Conservation (phyloP, 495 filamentous ascomycete genomes). For the Podospora australis region DNA sequence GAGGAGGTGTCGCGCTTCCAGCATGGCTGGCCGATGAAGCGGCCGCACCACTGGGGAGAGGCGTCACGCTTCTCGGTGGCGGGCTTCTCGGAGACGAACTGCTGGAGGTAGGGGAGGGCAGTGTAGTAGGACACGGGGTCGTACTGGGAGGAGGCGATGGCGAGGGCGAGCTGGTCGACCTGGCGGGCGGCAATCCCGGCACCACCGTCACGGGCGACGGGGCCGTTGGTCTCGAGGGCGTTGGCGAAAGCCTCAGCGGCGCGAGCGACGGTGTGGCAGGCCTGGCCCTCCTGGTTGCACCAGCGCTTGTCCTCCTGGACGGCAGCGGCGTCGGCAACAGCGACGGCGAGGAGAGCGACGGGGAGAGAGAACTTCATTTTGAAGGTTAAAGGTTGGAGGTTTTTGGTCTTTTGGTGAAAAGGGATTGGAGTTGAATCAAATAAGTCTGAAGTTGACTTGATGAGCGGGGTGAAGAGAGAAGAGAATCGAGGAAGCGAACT, state of each 20-base stretch:
- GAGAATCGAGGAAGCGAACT: not conserved
- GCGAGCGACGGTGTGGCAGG: slow-evolving; percentile 34
- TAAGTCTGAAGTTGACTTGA: slow-evolving; percentile 7
- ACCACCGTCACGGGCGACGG: slow-evolving; percentile 18
- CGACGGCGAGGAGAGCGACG: slow-evolving; percentile 27
- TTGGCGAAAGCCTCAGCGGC: slow-evolving; percentile 30
- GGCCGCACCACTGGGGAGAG: slow-evolving; percentile 19
- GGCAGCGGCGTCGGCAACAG: slow-evolving; percentile 19
- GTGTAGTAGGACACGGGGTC: slow-evolving; percentile 22
- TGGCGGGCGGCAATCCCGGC: slow-evolving; percentile 18
- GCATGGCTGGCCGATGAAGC: slow-evolving; percentile 28
- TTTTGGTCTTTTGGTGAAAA: not conserved
- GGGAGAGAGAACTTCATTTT: slow-evolving; percentile 36
- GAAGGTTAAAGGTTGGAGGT: not conserved
- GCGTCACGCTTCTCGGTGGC: slow-evolving; percentile 21
- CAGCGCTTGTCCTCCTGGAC: slow-evolving; percentile 20
- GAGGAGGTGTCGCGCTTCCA: slow-evolving; percentile 18
- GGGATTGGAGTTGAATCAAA: slow-evolving; percentile 2
- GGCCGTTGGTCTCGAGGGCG: slow-evolving; percentile 14
- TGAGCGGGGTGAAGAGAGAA: slow-evolving; percentile 5
- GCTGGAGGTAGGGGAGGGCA: slow-evolving; percentile 9
- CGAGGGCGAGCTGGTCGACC: slow-evolving; percentile 24
- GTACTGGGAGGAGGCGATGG: slow-evolving; percentile 22
- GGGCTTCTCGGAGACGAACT: slow-evolving; percentile 5
- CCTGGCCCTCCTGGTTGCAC: slow-evolving; percentile 26